Conservation (phyloP, 1,284 basidiomycete species). For the Malassezia equina region DNA sequence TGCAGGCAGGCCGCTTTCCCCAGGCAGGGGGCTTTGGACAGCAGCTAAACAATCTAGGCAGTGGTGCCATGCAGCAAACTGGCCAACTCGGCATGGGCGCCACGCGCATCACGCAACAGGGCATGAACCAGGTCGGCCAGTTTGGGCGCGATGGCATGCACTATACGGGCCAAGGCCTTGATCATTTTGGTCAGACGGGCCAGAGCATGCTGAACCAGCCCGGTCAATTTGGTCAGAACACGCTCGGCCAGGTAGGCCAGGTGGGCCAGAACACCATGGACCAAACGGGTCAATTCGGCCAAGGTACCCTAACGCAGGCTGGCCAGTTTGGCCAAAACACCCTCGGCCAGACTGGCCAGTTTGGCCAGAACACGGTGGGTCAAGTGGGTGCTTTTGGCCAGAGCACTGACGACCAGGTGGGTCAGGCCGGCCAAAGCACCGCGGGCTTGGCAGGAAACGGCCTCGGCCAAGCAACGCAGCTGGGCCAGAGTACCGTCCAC, state of each 20-base stretch:
- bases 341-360: not conserved
- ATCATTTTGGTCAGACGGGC: not conserved
- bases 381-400: not conserved
- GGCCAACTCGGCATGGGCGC: not conserved
- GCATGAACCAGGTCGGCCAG: not conserved
- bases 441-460: not conserved
- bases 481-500: not conserved
- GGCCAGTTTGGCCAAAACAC: not conserved
- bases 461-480: not conserved
- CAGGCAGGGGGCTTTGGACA: not conserved
- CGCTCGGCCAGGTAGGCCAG: not conserved
- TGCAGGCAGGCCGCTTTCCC: constrained; percentile 1
- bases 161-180: not conserved
- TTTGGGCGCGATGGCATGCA: not conserved
- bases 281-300: not conserved
- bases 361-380: not conserved
- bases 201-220: not conserved
- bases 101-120: not conserved
- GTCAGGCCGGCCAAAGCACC: not conserved
- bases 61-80: not conserved
- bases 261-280: not conserved
- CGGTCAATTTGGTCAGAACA: not conserved
- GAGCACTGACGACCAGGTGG: not conserved
- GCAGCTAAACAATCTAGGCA: not conserved
- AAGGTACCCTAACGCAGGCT: not conserved